phyloP scores from a whole-genome alignment of 2,329 filamentous ascomycete genomes.

The Hypoxylon sp. region DNA sequence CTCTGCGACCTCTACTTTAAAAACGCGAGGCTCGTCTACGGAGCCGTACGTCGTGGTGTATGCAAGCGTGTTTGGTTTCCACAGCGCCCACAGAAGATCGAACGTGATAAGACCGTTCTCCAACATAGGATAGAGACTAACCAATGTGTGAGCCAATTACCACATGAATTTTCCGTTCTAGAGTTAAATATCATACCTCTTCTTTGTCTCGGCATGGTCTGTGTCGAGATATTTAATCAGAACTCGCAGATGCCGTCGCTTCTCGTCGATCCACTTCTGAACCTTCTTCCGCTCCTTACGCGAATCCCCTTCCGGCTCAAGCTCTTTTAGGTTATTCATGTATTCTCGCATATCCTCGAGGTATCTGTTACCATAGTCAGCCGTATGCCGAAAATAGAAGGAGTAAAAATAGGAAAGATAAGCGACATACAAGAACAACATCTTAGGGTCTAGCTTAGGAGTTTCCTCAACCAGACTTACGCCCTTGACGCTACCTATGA shows the following conservation, averaged over 20 bases:
- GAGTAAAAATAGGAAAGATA: not conserved
- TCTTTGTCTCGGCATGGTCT: conserved; percentile 84
- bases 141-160: conserved; percentile 4
- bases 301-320: conserved; percentile 62
- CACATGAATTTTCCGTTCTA: not conserved
- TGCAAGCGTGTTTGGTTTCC: conserved; percentile 86
- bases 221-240: conserved; percentile 83
- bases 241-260: conserved; percentile 77
- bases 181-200: conserved; percentile 58
- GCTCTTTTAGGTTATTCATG: conserved; percentile 75
- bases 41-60: conserved; percentile 84
- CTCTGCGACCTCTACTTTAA: conserved; percentile 83
- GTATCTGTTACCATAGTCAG: conserved; percentile 67
- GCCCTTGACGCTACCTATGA: conserved; percentile 83
- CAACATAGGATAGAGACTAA: conserved; percentile 82
- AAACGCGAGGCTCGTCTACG: conserved; percentile 81
- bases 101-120: conserved; percentile 89
- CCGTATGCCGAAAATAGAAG: not conserved
- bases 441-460: conserved; percentile 79
- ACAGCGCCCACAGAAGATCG: conserved; percentile 89
- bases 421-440: conserved; percentile 72
- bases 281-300: conserved; percentile 74
- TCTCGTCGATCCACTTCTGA: conserved; percentile 69
- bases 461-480: conserved; percentile 85
- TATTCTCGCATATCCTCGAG: conserved; percentile 80